Conservation (phyloP, 2,329 filamentous ascomycete species). For the Fusarium foetens region DNA sequence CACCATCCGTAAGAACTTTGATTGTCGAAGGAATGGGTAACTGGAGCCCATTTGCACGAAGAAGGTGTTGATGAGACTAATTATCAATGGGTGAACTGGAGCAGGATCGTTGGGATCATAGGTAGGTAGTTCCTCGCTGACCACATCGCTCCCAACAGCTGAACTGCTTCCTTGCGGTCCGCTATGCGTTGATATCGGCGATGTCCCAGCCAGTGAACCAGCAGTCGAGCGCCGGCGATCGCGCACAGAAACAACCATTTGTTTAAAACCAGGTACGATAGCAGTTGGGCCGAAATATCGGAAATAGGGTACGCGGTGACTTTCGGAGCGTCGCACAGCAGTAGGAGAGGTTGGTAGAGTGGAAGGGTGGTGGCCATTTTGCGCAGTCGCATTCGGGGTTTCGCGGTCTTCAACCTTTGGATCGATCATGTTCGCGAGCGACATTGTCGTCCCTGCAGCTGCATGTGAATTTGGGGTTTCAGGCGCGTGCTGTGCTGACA, state of each 20-base stretch:
- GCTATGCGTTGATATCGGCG: slow-evolving; percentile 56
- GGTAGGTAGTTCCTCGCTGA: slow-evolving; percentile 69
- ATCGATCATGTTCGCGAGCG: slow-evolving; percentile 22
- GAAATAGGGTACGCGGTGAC: slow-evolving; percentile 84
- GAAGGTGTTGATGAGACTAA: slow-evolving; percentile 81
- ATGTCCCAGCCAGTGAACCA: slow-evolving; percentile 66
- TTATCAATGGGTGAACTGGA: slow-evolving; percentile 79
- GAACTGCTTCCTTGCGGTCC: slow-evolving; percentile 53
- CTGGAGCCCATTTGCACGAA: slow-evolving; percentile 86
- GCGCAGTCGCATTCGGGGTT: slow-evolving; percentile 1
- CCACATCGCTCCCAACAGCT: slow-evolving; percentile 55
- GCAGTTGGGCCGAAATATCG: slow-evolving; percentile 91
- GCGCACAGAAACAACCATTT: slow-evolving; percentile 85
- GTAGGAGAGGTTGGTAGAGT: slow-evolving; percentile 51
- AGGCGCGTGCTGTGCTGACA: slow-evolving; percentile 18
- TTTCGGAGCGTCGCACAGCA: slow-evolving; percentile 60
- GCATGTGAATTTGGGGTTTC: slow-evolving; percentile 21
- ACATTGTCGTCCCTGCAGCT: slow-evolving; percentile 11
- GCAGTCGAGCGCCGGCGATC: slow-evolving; percentile 69
- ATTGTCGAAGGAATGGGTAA: slow-evolving; percentile 81
- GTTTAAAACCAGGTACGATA: slow-evolving; percentile 91
- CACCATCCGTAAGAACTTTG: slow-evolving; percentile 78
- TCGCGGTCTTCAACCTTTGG: slow-evolving; percentile 18
- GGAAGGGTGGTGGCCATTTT: slow-evolving; percentile 11
- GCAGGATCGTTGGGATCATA: slow-evolving; percentile 79